phyloP scores from a whole-genome alignment of 495 filamentous ascomycete genomes.

The Staphylotrichum tortipilum region DNA sequence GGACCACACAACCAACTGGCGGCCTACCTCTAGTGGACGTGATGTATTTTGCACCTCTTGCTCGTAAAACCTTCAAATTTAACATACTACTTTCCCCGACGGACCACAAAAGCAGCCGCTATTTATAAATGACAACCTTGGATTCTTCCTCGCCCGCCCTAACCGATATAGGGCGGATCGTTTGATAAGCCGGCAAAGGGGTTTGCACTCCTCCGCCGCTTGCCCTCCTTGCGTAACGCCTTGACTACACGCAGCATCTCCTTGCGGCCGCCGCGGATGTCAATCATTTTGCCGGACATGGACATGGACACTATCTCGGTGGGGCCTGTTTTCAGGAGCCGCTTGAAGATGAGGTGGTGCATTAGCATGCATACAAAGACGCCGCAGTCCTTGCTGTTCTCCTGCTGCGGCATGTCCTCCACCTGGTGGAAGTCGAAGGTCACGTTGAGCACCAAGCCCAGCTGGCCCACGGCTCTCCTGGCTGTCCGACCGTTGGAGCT shows the following conservation, averaged over 20 bases:
- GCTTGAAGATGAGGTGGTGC: conserved; percentile 75
- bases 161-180: conserved; percentile 31
- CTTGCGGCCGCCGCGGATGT: conserved; percentile 66
- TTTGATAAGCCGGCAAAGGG: conserved; percentile 20
- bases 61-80: too few species aligned
- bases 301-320: conserved; percentile 88
- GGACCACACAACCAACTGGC: too few species aligned
- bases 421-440: conserved; percentile 64
- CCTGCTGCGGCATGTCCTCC: conserved; percentile 80
- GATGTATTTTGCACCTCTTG: too few species aligned
- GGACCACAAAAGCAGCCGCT: too few species aligned
- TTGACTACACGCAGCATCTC: conserved; percentile 87
- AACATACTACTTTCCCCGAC: too few species aligned
- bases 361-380: conserved; percentile 94
- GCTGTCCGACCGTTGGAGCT: conserved; percentile 71
- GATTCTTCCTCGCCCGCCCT: too few species aligned
- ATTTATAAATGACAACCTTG: too few species aligned
- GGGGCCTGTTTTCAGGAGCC: conserved; percentile 65
- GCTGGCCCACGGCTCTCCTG: conserved; percentile 50
- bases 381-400: conserved; percentile 87
- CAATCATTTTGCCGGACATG: conserved; percentile 68
- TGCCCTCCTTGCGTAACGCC: conserved; percentile 69
- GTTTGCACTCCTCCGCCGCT: conserved; percentile 48
- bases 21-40: too few species aligned
- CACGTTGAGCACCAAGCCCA: conserved; percentile 61